These are phyloP conservation scores for Eurotiales sp. DNA, from an alignment of 2,329 filamentous ascomycete species.

Conservation along the genomic window DNA sequence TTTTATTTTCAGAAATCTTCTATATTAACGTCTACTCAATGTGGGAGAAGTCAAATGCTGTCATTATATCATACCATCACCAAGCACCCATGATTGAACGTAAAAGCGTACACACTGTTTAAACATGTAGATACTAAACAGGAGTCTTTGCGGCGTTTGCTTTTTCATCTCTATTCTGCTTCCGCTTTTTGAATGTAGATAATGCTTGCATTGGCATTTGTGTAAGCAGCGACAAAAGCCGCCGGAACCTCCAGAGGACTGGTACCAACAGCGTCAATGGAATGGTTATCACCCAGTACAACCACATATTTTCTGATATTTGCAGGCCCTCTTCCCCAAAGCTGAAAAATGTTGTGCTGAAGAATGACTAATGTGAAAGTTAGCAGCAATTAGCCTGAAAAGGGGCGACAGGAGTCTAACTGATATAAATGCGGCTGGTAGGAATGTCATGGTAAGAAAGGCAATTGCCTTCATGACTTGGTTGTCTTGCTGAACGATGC, in stretches of 20 bases:
- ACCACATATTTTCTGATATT: constrained; percentile 12
- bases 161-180: neutral
- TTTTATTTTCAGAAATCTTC: no score
- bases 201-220: no score
- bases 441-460: constrained; percentile 14
- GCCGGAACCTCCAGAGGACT: constrained; percentile 8
- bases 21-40: no score
- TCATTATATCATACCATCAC: no score
- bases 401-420: constrained; percentile 5
- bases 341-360: constrained; percentile 15
- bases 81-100: no score
- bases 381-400: neutral
- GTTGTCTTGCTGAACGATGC: constrained; percentile 14
- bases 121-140: no score
- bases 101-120: no score
- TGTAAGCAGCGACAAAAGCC: no score
- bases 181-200: neutral
- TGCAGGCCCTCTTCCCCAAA: constrained; percentile 12
- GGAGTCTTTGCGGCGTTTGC: neutral
- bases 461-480: constrained; percentile 14
- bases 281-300: constrained; percentile 14
- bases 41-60: no score
- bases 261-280: constrained; percentile 10
- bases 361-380: constrained; percentile 6
- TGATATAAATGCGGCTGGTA: constrained; percentile 15